Base-by-base conservation (phyloP, 1,284 basidiomycete genomes). In the Apiotrichum gamsii region DNA sequence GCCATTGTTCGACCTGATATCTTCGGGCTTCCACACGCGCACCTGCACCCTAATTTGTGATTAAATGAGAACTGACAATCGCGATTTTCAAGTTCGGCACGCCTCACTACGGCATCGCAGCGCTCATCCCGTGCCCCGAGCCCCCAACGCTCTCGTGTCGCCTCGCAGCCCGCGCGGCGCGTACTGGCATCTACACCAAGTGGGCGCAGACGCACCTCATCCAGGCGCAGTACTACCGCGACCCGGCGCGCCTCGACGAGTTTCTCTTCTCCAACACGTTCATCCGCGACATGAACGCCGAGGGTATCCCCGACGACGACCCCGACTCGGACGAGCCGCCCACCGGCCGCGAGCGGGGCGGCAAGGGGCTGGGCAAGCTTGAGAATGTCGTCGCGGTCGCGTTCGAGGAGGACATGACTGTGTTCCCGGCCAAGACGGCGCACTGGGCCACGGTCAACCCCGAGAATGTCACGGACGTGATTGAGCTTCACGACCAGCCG, bases 141-240 rank as follows among this genome's bases (percentile, higher is more conserved):
- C 67, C 69, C n/a, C 65, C 67, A 2, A 67, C 67, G 3, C 51
- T 73, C 11, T 52, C 85, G n/a, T 93, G 89, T 67, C 78, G 82
- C 49, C 62, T 86, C 23, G 87, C 87, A 10, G 80, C 84, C 33
- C 76, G 79, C n/a, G 82, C 83, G 1, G 81, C 82, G 9, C 80
- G 80, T 47, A 74, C 77, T 9, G 87, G 85, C 1, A 83, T 91
- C 23, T 97, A 97, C 69, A 81, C 80, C 15, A 58, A 78, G 11
- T 94, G 84, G 82, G 88, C 85, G 0, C 91, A 95, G 67, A 65
- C 75, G 18, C 84, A 93, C 65, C 68, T 94, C 47, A 71, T 95
- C 33, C 86, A 88, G 77, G 94, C 94, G 1, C 90, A 96, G 64
- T 98, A 97, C 73, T 97, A 80, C 71, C 82, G 94, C 32, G 91